These are phyloP conservation scores for Crithidia sp. DNA, from an alignment of 208 protist species.

Conservation along the genomic window DNA sequence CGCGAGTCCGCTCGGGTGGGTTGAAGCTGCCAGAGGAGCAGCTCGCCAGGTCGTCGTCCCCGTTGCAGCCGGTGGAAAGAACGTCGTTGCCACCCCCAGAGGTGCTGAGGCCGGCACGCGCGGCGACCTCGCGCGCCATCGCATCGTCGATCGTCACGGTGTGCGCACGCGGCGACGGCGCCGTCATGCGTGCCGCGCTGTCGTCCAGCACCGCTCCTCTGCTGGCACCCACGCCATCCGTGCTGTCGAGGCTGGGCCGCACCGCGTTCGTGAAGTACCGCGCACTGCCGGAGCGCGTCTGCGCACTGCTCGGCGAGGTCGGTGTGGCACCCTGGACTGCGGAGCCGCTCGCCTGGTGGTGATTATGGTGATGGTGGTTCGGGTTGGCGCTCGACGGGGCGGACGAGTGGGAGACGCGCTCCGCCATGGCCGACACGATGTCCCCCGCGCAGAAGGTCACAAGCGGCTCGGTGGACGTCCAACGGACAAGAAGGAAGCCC, in stretches of 20 bases:
- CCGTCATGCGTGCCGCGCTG: neutral
- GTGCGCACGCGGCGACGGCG: constrained; percentile 5
- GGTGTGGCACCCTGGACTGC: neutral
- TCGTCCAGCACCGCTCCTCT: neutral
- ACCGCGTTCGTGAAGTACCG: constrained; percentile 14
- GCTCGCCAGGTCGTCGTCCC: neutral
- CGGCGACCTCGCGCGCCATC: neutral
- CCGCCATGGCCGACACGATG: constrained; percentile 32
- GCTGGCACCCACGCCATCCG: neutral
- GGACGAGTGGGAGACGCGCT: constrained; percentile 10
- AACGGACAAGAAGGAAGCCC: constrained; percentile 35
- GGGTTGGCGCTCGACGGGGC: neutral
- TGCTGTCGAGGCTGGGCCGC: neutral
- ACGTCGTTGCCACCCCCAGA: neutral
- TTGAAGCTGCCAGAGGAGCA: constrained; percentile 5
- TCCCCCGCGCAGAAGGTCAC: constrained; percentile 39
- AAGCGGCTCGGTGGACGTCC: constrained; percentile 37
- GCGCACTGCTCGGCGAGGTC: neutral
- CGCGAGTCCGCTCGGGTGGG: constrained; percentile 6
- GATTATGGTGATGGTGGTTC: neutral
- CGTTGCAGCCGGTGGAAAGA: neutral
- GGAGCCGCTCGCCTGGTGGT: neutral
- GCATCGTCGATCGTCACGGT: constrained; percentile 15
- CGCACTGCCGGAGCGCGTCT: neutral
- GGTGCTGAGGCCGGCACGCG: neutral